Evolutionary conservation across 2,329 filamentous ascomycete species (phyloP), one percentile per base, ranked within the genome.

Genomic region (Talaromyces sp.): DNA sequence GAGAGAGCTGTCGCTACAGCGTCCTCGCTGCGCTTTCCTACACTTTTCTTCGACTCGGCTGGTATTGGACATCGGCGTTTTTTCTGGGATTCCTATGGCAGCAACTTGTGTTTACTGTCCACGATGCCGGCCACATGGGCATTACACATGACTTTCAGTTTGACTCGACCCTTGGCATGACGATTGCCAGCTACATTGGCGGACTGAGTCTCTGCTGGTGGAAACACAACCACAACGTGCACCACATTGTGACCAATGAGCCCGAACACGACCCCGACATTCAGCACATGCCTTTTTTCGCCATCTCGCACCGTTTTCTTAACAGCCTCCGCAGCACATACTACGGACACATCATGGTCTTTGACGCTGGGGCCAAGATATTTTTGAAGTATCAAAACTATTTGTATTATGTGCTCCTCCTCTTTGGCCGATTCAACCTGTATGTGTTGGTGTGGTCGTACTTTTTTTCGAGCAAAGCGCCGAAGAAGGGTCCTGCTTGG

Each of bases 191-290:
- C 73, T 98, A 89, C 69, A 79, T 95, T 23, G 95, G 95, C 42
- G 95, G 95, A 0, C 78, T 99, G 36, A 96, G 92, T 30, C 79
- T 96, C 59, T 91, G 94, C 52, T 99, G 95, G 95, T 99, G 95
- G 94, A 98, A 98, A 78, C 85, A 87, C 64, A 97, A 88, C 73
- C 94, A 98, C 76, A 98, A 98, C 71, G 92, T 97, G 8, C 94
- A 98, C 73, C 94, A 98, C 72, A 92, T 98, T 68, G 89, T 98
- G 58, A 98, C 95, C 18, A 98, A 98, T 75, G 89, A 89, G 51
- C 91, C 93, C 14, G 95, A 97, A 75, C 94, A 98, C 73, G 94
- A 98, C 73, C 94, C 95, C 0, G 94, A 98, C 73, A 98, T 97
- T 68, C 87, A 94, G 73, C 89, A 96, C 73, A 85, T 96, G 76